phyloP scores from a whole-genome alignment of 2,329 filamentous ascomycete species.

The Achaetomium macrosporum region DNA sequence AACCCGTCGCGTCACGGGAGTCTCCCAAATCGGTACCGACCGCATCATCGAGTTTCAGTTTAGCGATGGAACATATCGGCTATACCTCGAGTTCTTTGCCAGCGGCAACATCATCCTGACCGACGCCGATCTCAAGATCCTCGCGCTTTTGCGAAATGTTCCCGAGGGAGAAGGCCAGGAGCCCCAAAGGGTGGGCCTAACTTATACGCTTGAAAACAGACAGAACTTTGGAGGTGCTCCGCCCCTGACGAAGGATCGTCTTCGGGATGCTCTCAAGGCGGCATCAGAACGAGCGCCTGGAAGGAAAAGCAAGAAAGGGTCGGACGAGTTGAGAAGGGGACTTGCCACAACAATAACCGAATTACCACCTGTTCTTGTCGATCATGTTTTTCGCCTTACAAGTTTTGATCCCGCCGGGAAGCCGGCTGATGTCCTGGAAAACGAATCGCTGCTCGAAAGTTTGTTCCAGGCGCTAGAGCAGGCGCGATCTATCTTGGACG shows the following conservation, averaged over 20 bases:
- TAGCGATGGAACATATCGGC: slow-evolving; percentile 78
- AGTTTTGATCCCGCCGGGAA: slow-evolving; percentile 63
- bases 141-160: slow-evolving; percentile 75
- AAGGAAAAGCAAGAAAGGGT: slow-evolving; percentile 68
- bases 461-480: slow-evolving; percentile 64
- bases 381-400: slow-evolving; percentile 70
- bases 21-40: slow-evolving; percentile 86
- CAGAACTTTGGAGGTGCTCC: slow-evolving; percentile 79
- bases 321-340: slow-evolving; percentile 71
- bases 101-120: slow-evolving; percentile 93
- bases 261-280: slow-evolving; percentile 62
- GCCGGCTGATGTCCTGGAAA: slow-evolving; percentile 63
- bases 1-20: slow-evolving; percentile 72
- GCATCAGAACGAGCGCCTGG: slow-evolving; percentile 41
- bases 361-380: slow-evolving; percentile 78
- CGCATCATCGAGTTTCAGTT: slow-evolving; percentile 89
- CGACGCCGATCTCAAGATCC: slow-evolving; percentile 73
- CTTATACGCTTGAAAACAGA: slow-evolving; percentile 73
- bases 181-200: slow-evolving; percentile 67
- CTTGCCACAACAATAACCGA: slow-evolving; percentile 82
- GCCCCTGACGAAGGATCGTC: slow-evolving; percentile 64
- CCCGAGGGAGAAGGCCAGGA: slow-evolving; percentile 78
- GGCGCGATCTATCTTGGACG: slow-evolving; percentile 62
- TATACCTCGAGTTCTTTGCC: slow-evolving; percentile 95
- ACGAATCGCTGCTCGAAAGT: slow-evolving; percentile 57